Evolutionary conservation across 768 basidiomycete species (phyloP).

Genomic region (Lactarius sp.): DNA sequence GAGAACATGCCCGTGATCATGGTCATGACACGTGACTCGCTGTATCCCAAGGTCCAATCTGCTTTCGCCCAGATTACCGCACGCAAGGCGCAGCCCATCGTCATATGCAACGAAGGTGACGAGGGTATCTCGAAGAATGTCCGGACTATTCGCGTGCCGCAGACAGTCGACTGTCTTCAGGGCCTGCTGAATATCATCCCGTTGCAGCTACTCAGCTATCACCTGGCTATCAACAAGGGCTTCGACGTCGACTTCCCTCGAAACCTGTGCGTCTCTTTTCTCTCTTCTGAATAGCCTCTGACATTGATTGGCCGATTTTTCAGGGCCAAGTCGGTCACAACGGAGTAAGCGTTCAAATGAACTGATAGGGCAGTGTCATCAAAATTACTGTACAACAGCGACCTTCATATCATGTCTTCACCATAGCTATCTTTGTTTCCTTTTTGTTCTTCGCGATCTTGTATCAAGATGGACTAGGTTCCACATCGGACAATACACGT

Average conservation of each 20-base stretch:
- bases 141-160: conserved; percentile 91
- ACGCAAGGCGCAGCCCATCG: conserved; percentile 91
- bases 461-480: conserved; percentile 13
- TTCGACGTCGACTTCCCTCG: conserved; percentile 98
- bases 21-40: conserved; percentile 97
- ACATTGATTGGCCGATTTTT: not conserved
- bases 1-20: conserved; percentile 99
- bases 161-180: conserved; percentile 91
- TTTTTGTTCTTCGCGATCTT: conserved; percentile 5
- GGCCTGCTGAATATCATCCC: conserved; percentile 96
- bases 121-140: conserved; percentile 64
- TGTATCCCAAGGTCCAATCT: conserved; percentile 97
- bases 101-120: conserved; percentile 94
- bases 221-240: conserved; percentile 91
- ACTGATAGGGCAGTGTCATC: not conserved
- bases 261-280: conserved; percentile 63
- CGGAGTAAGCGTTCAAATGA: conserved; percentile 28
- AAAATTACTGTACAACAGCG: conserved; percentile 16
- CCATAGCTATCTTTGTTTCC: not conserved
- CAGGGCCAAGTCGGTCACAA: conserved; percentile 36
- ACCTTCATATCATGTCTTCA: conserved; percentile 7
- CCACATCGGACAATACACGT: not conserved
- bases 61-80: conserved; percentile 97
- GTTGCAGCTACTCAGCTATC: conserved; percentile 92
- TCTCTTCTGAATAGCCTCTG: conserved; percentile 4